Evolutionary conservation across 2,329 filamentous ascomycete species (phyloP), one percentile per base, ranked within the genome.

Genomic region (Pestalotiopsis sp.): DNA sequence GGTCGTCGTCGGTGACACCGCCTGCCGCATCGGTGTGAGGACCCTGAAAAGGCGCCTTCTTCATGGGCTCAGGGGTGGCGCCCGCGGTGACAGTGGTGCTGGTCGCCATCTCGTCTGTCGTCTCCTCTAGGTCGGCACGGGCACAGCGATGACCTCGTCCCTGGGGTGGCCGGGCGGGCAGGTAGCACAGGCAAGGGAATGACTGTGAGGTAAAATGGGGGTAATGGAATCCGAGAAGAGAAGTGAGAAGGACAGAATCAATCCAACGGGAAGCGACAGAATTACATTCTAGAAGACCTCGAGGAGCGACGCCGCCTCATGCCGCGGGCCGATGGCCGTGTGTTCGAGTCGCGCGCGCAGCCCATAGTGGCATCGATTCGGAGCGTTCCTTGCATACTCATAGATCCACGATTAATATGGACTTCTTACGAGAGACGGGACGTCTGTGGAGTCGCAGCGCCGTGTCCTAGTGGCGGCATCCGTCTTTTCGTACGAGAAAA

Each of bases 241-340:
- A 62, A 41, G 59, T 41, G 31, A 41, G 27, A 39, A 62, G 36
- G 59, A 62, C 59, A 39, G n/a, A 36, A 20, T 13, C n/a, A 62
- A 61, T n/a, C 31, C 59, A 27, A 62, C 27, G 36, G 59, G 27
- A 39, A 20, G 14, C 27, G 59, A 62, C 36, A 38, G 59, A 3
- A 62, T 62, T 62, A 62, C 59, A 62, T 62, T 62, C 27, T 62
- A 41, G 57, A 62, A 62, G 59, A 38, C 59, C 38, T 36, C 31
- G 31, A 36, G 20, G 59, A 62, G 38, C 38, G 31, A 17, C 59
- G 59, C 27, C 25, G 59, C 59, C 59, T 62, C 27, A 36, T 62
- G 31, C 20, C 36, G 23, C 27, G 36, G 59, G 31, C 27, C 36
- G 59, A 36, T 61, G 31, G 12, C 41, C n/a, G 41, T n/a, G 41